Conservation (phyloP, 176 grass and related monocot species). For the Otatea glauca region DNA sequence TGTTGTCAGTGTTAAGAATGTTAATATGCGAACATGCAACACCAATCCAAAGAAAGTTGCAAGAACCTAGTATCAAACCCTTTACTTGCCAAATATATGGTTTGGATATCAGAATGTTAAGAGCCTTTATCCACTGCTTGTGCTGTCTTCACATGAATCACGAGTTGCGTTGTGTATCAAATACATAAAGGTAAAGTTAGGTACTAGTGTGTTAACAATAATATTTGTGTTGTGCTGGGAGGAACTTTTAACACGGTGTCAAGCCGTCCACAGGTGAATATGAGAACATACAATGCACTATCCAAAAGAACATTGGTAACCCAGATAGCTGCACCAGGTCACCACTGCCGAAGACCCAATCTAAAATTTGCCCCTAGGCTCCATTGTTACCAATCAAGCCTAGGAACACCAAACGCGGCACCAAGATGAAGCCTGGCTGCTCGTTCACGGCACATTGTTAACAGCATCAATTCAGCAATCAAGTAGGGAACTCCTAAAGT, state of each 20-base stretch:
- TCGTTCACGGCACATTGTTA: constrained; percentile 70
- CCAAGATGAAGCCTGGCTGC: constrained; percentile 58
- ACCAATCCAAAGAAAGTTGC: not conserved
- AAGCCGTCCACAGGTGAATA: not conserved
- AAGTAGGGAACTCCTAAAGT: constrained; percentile 74
- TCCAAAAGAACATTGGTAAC: constrained; percentile 18
- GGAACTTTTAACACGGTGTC: not conserved
- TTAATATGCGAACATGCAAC: not conserved
- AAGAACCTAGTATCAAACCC: constrained; percentile 2
- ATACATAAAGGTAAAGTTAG: constrained; percentile 17
- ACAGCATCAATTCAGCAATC: constrained; percentile 52
- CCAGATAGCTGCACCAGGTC: constrained; percentile 19
- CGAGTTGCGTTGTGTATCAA: not conserved
- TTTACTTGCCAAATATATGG: constrained; percentile 27
- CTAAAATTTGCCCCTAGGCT: not conserved
- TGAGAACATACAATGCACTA: not conserved
- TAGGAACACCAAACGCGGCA: constrained; percentile 1
- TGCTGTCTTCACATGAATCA: constrained; percentile 15
- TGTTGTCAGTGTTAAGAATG: constrained; percentile 10
- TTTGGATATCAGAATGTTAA: constrained; percentile 14
- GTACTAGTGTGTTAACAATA: not conserved
- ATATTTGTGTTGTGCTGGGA: not conserved
- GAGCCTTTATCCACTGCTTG: constrained; percentile 19
- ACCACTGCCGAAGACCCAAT: not conserved
- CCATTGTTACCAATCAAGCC: not conserved